phyloP scores from a whole-genome alignment of 73 alveolate species.

The Paramecium biaurelia region DNA sequence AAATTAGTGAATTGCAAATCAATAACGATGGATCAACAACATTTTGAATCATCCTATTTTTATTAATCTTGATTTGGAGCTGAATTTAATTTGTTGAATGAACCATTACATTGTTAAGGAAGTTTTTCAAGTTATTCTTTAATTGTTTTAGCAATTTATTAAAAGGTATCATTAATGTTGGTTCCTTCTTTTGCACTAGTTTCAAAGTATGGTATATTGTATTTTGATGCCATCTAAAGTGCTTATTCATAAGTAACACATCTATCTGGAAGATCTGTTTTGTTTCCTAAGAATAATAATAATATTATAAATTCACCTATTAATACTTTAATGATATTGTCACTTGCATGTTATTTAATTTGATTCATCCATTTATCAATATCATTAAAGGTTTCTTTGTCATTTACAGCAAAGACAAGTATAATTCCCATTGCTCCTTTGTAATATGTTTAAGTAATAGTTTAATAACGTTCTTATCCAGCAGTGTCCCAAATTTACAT shows the following conservation, averaged over 20 bases:
- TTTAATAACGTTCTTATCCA: conserved; percentile 64
- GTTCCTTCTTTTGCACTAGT: conserved; percentile 40
- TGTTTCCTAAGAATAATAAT: conserved; percentile 38
- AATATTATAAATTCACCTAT: conserved; percentile 24
- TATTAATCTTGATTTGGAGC: not conserved
- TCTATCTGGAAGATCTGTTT: conserved; percentile 61
- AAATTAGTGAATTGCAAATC: not conserved
- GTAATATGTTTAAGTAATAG: conserved; percentile 66
- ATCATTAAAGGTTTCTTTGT: conserved; percentile 69
- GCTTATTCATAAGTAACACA: conserved; percentile 68
- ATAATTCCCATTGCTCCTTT: conserved; percentile 74
- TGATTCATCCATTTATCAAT: conserved; percentile 76
- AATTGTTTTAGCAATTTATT: not conserved
- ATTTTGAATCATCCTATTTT: not conserved
- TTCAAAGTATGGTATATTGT: not conserved
- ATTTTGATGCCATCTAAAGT: conserved; percentile 52
- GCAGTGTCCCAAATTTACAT: conserved; percentile 74
- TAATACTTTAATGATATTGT: conserved; percentile 18
- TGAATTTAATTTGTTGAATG: not conserved
- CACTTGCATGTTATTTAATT: conserved; percentile 56
- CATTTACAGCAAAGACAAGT: conserved; percentile 70
- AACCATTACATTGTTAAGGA: not conserved
- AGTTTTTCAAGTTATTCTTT: not conserved
- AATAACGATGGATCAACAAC: not conserved
- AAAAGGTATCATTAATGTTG: conserved; percentile 4